Evolutionary conservation across 352 stramenopile species (phyloP), one percentile per base, ranked within the genome.

Genomic region (Phytophthora syringae): DNA sequence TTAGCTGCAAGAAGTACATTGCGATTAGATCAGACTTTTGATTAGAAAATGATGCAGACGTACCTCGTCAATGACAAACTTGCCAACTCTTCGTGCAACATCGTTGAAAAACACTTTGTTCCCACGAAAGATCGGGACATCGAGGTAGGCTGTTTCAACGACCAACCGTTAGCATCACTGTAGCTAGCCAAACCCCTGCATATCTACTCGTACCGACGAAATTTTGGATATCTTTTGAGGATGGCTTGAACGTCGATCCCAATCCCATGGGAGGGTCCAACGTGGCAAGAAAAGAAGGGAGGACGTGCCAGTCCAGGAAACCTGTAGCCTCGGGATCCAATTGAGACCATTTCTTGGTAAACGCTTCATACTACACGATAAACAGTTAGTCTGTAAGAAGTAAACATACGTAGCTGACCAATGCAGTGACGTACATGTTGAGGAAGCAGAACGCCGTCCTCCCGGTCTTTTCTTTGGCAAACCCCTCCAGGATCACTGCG

Each of bases 401-500:
- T n/a, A 47, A 27, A 62, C 20, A 45, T 45, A 11, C 39, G 24
- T 16, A 22, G 7, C 3, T 45, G n/a, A 24, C 10, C 1, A 45
- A 21, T 30, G 11, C 15, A 32, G 3, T 1, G 20, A 66, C 75
- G 15, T 79, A 90, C 82, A 52, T 90, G 75, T 47, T 86, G 60
- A 3, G 79, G 82, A 18, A 86, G 69, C 2, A 90, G 49, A 11
- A 90, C 57, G 7, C 75, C 75, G 25, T 83, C 72, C 21, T 90
- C 82, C 10, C 86, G 72, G 50, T 94, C 87, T 60, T 82, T 44
- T 81, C 82, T 30, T 89, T 89, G 20, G 93, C 80, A 64, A 98
- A 98, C 11, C 86, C 87, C 43, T 97, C 88, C 24, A 98, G 81
- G 39, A 98, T 94, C 36, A 97, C 87, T 16, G 85, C 93, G 48